These are phyloP conservation scores for Sutorius australiensis DNA, from an alignment of 768 basidiomycete genomes.

Conservation along the genomic window DNA sequence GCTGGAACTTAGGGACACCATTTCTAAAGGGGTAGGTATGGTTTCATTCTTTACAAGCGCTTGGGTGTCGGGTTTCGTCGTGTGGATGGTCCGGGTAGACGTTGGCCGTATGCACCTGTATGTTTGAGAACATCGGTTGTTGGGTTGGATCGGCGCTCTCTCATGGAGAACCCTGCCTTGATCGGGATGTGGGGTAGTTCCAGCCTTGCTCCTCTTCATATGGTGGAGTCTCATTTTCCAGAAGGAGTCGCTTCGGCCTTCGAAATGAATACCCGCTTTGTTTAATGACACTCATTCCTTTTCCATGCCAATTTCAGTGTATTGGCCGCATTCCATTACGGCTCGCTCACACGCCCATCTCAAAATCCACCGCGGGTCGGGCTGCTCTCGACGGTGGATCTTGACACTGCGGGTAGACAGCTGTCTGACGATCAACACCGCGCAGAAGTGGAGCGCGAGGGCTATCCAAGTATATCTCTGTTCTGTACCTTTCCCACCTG, in stretches of 20 bases:
- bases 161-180: not conserved
- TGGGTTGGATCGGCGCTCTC: not conserved
- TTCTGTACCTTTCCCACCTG: not conserved
- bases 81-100: slow-evolving; percentile 8
- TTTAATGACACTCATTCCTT: slow-evolving; percentile 1
- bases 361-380: slow-evolving; percentile 67
- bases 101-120: not conserved
- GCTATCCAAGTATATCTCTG: slow-evolving; percentile 28
- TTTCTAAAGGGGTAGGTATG: slow-evolving; percentile 66
- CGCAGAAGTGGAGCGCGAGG: slow-evolving; percentile 30
- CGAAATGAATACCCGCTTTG: not conserved
- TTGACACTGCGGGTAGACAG: slow-evolving; percentile 40
- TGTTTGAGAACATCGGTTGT: not conserved
- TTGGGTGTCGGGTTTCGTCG: not conserved
- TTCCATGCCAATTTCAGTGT: slow-evolving; percentile 40
- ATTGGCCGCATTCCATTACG: slow-evolving; percentile 65
- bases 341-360: slow-evolving; percentile 66
- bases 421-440: slow-evolving; percentile 34
- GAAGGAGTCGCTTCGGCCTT: slow-evolving; percentile 13
- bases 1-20: slow-evolving; percentile 75
- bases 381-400: slow-evolving; percentile 65
- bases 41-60: not conserved
- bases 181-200: slow-evolving; percentile 3
- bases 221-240: not conserved
- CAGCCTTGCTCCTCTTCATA: not conserved